Conservation (phyloP, 2,329 filamentous ascomycete species). For the Gnomoniopsis sp. region DNA sequence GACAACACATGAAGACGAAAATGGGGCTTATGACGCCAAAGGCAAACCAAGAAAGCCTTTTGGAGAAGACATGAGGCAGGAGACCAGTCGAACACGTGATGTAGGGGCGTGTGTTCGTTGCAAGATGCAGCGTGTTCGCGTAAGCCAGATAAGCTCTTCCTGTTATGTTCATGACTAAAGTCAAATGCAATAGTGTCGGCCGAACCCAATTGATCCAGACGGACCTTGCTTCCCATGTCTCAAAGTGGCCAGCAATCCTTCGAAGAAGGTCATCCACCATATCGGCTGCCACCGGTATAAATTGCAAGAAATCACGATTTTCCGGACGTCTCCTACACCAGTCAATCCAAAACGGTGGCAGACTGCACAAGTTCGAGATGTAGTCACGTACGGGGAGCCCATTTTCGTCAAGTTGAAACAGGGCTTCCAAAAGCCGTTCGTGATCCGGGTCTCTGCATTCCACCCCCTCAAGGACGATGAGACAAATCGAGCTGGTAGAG, state of each 20-base stretch:
- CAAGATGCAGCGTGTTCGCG: constrained; percentile 40
- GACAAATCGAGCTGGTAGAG: constrained; percentile 25
- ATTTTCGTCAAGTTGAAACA: constrained; percentile 36
- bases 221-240: constrained; percentile 39
- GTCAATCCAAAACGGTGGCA: constrained; percentile 40
- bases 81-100: constrained; percentile 33
- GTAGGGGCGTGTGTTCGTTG: constrained; percentile 42
- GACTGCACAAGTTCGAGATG: constrained; percentile 37
- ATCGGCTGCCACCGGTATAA: constrained; percentile 42
- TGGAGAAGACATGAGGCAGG: constrained; percentile 24
- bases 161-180: background rate
- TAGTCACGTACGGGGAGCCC: constrained; percentile 25
- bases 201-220: constrained; percentile 28
- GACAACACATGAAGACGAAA: background rate
- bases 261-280: constrained; percentile 45
- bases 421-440: constrained; percentile 28
- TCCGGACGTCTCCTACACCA: constrained; percentile 39
- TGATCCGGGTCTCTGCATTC: background rate
- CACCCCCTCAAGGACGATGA: constrained; percentile 34
- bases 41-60: constrained; percentile 18
- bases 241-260: constrained; percentile 31
- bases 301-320: constrained; percentile 37
- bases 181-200: constrained; percentile 31
- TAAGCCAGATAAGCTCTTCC: constrained; percentile 24
- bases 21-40: background rate